Percentiles rank a stretch among this genome's conserved stretches.
phyloP scores from a whole-genome alignment of 805 yeast genomes.

The Candida krabiensis region DNA sequence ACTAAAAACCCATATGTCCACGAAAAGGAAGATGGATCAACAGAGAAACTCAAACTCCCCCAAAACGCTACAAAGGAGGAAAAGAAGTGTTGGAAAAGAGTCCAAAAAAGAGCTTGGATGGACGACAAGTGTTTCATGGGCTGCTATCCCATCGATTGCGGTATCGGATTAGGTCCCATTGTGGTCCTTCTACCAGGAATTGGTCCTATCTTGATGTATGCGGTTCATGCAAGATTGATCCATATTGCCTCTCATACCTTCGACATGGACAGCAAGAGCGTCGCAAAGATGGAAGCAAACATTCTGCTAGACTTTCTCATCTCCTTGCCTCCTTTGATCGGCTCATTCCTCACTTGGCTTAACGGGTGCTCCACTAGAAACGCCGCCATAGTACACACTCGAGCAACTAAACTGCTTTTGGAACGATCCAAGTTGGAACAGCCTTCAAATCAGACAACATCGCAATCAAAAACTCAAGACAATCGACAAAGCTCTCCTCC shows the following conservation, averaged over 20 bases:
- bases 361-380: constrained; percentile 87
- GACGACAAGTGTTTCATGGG: constrained; percentile 86
- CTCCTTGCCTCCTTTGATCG: constrained; percentile 78
- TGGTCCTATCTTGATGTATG: constrained; percentile 85
- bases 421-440: constrained; percentile 12
- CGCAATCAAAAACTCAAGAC: too few species aligned
- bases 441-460: not conserved
- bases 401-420: constrained; percentile 19
- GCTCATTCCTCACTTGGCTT: constrained; percentile 76
- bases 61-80: constrained; percentile 57
- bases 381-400: constrained; percentile 72
- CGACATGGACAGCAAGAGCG: constrained; percentile 55
- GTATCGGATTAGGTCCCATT: constrained; percentile 77
- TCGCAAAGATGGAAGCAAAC: constrained; percentile 74
- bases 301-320: constrained; percentile 72
- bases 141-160: constrained; percentile 70
- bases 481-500: not conserved
- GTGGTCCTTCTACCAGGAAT: constrained; percentile 67
- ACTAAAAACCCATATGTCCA: constrained; percentile 68
- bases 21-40: constrained; percentile 46
- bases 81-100: constrained; percentile 63
- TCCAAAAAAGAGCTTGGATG: constrained; percentile 81
- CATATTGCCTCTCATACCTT: constrained; percentile 56
- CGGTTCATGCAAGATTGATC: constrained; percentile 69
- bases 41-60: constrained; percentile 61